phyloP scores from a whole-genome alignment of 164 flowering plant species.

The Cinnamomum chago region DNA sequence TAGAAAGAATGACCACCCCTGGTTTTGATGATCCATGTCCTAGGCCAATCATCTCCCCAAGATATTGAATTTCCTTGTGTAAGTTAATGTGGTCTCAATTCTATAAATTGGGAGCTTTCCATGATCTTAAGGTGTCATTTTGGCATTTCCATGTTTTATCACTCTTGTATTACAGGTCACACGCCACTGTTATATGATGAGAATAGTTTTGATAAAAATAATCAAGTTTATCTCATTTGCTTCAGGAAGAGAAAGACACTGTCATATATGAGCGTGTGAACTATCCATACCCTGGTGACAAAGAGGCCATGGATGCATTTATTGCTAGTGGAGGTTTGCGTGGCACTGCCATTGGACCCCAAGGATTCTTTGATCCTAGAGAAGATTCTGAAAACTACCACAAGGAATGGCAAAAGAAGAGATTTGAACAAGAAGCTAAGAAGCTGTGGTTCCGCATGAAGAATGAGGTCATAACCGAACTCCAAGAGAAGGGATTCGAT shows the following conservation, averaged over 20 bases:
- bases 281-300: conserved; percentile 86
- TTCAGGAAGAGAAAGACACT: conserved; percentile 67
- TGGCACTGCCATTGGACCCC: conserved; percentile 76
- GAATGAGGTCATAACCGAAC: conserved; percentile 77
- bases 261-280: conserved; percentile 68
- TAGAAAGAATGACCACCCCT: no score
- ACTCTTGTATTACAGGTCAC: no score
- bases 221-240: no score
- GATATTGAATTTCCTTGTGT: no score
- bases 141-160: no score
- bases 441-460: conserved; percentile 87
- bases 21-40: no score
- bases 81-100: no score
- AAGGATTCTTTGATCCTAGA: conserved; percentile 55
- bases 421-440: conserved; percentile 62
- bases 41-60: no score
- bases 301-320: conserved; percentile 83
- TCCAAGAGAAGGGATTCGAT: conserved; percentile 83
- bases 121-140: no score
- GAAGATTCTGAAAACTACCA: conserved; percentile 21
- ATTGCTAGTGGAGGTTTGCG: conserved; percentile 76
- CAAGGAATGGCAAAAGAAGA: conserved; percentile 55
- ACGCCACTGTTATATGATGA: no score
- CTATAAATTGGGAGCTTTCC: no score
- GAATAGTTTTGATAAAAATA: no score